Evolutionary conservation across 2,329 filamentous ascomycete genomes (phyloP), one percentile per base, ranked within the genome.

Genomic region (Clarireedia homoeocarpa): DNA sequence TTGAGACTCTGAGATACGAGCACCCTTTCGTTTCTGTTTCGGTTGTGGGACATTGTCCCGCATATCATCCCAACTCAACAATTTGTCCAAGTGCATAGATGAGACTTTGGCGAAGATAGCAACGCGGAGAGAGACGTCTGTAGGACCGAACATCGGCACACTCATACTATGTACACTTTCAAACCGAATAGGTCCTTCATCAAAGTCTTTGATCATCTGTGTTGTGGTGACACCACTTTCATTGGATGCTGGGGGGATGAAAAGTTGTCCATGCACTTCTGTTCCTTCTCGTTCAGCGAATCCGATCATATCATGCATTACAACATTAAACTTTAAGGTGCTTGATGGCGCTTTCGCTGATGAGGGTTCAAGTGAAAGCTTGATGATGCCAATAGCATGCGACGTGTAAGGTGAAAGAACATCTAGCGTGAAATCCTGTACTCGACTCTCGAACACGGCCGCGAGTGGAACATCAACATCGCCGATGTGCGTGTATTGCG

Each of bases 121-220:
- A 7, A 96, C 88, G 54, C 94, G 83, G 53, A 99, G 73, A 24
- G 84, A 86, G 1, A 90, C 84, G 48, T 86, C 85, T 23, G 81
- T 82, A 1, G 90, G 82, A 48, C 86, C 88, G 45, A 86, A 86
- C 38, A 95, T 77, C 4, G 91, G 89, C 53, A 99, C 79, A 69
- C 90, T 96, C 90, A 99, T 96, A 71, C 90, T 96, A 75, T 99
- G 94, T 50, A 97, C 91, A 71, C 94, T 99, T 72, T 97, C 92
- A 64, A 99, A 99, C 4, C 89, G 86, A 55, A 99, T 85, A 0
- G 91, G 84, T 0, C 89, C 87, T 71, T 99, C 94, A 65, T 97
- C 91, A 66, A 99, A 99, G 55, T 90, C 89, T 60, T 81, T 86
- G 61, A 96, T 91, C 82, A 96, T 92, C 65, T 95, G 90, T 0